A percentile compares a stretch with the other conserved stretches of the same genome.
These are phyloP conservation scores for Coemansia sp. DNA, from an alignment of 192 early-diverging fungal species.

Conservation along the genomic window DNA sequence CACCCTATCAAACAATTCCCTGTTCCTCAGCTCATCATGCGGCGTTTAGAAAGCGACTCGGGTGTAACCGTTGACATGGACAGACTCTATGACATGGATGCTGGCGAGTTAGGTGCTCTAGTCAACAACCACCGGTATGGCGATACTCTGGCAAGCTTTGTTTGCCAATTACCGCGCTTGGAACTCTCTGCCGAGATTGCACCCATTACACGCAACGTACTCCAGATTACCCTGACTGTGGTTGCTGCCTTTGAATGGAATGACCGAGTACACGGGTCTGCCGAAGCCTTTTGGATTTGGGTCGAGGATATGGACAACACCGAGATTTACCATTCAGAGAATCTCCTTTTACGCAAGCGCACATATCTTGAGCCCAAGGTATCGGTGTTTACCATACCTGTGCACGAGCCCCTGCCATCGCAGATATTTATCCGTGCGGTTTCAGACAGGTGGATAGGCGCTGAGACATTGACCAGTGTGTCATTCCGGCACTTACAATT, in stretches of 20 bases:
- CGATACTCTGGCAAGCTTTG: constrained; percentile 62
- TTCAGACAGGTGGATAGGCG: constrained; percentile 94
- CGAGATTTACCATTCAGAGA: constrained; percentile 91
- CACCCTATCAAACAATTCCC: constrained; percentile 81
- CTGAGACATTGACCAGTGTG: constrained; percentile 79
- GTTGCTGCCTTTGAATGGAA: constrained; percentile 92
- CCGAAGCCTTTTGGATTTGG: constrained; percentile 96
- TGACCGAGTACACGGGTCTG: constrained; percentile 85
- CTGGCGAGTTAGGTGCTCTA: constrained; percentile 80
- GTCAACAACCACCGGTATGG: constrained; percentile 82
- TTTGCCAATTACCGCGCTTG: constrained; percentile 83
- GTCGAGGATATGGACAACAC: constrained; percentile 86
- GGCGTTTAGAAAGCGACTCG: constrained; percentile 55
- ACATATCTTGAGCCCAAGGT: constrained; percentile 64
- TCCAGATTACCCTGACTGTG: constrained; percentile 76
- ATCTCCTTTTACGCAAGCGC: constrained; percentile 73
- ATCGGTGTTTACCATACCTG: constrained; percentile 83
- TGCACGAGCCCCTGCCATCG: constrained; percentile 86
- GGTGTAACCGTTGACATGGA: constrained; percentile 49
- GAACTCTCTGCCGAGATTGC: constrained; percentile 75
- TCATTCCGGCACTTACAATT: constrained; percentile 92
- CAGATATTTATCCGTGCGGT: constrained; percentile 92
- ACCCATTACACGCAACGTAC: constrained; percentile 91
- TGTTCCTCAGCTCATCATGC: constrained; percentile 66
- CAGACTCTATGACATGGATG: constrained; percentile 80